Percentiles rank a stretch among this genome's conserved stretches.
Evolutionary conservation across 2,329 filamentous ascomycete genomes (phyloP).

Genomic region (Chalaropsis ovoidea): DNA sequence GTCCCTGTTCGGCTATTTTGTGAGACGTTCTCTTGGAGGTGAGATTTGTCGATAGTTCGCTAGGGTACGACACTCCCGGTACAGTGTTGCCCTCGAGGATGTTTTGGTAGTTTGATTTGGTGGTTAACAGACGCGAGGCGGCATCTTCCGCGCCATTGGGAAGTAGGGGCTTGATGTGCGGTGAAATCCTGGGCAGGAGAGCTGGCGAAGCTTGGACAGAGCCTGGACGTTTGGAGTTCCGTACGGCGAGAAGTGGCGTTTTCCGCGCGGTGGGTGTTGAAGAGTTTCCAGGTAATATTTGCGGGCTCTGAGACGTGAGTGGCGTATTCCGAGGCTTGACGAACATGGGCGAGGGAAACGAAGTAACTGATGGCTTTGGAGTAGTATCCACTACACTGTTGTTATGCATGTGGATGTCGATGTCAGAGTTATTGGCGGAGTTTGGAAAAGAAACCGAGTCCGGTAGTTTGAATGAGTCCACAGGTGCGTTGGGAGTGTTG

Average conservation of each 20-base stretch:
- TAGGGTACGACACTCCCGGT: constrained; percentile 82
- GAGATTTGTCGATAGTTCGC: constrained; percentile 80
- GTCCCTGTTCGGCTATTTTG: constrained; percentile 94
- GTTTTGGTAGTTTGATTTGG: constrained; percentile 97
- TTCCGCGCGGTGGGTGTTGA: constrained; percentile 37
- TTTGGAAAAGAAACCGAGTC: constrained; percentile 47
- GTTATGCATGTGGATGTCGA: constrained; percentile 20
- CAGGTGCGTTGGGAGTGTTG: constrained; percentile 7
- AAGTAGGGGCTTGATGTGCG: constrained; percentile 83
- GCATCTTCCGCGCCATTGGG: constrained; percentile 53
- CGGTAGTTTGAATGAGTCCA: constrained; percentile 50
- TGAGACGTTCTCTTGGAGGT: constrained; percentile 95
- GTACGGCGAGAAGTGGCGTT: constrained; percentile 47
- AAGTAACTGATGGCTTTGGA: constrained; percentile 31
- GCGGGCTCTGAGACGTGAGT: constrained; percentile 58
- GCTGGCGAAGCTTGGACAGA: constrained; percentile 78
- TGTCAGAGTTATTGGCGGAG: constrained; percentile 34
- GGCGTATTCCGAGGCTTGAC: constrained; percentile 34
- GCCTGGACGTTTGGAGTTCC: constrained; percentile 55
- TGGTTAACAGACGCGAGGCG: constrained; percentile 67
- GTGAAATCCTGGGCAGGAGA: constrained; percentile 78
- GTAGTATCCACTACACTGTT: constrained; percentile 34
- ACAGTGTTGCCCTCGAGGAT: constrained; percentile 88
- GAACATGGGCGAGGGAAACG: constrained; percentile 42
- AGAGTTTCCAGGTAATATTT: constrained; percentile 45